Conservation (phyloP, 2,329 filamentous ascomycete species). For the Ceratocystis albifundus region DNA sequence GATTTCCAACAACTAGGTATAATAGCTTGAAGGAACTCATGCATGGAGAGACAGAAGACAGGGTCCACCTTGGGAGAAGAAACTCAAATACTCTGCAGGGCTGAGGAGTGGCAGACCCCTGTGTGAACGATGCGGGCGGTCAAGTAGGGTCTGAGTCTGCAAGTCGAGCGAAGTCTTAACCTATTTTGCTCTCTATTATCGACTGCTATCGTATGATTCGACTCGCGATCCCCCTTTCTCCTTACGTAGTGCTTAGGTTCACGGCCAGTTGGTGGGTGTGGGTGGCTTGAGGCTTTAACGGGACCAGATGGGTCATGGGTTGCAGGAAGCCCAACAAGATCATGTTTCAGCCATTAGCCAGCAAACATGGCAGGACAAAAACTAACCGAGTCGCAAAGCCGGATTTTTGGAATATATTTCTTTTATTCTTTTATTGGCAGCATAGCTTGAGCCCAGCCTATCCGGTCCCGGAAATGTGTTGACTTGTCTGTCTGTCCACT, state of each 20-base stretch:
- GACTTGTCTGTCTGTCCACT: too few species aligned
- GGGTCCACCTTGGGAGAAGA: neutral
- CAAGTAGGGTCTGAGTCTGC: neutral
- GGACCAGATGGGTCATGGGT: too few species aligned
- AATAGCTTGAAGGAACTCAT: neutral
- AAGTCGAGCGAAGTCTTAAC: too few species aligned
- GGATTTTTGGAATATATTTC: neutral
- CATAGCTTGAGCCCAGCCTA: neutral
- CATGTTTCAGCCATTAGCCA: slow-evolving; percentile 8
- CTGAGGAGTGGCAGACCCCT: slow-evolving; percentile 2
- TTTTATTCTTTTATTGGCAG: neutral
- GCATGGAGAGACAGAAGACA: neutral
- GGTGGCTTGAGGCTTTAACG: too few species aligned
- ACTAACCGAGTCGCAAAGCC: neutral
- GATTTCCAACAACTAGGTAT: neutral
- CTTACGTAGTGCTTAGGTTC: neutral
- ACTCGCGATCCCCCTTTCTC: neutral
- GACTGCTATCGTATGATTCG: neutral
- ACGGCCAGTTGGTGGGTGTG: too few species aligned
- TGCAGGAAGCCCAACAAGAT: neutral
- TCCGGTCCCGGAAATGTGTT: too few species aligned
- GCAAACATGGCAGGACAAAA: neutral
- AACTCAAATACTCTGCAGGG: slow-evolving; percentile 20
- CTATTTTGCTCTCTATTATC: too few species aligned
- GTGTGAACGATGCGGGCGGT: slow-evolving; percentile 1